Evolutionary conservation across 2,329 filamentous ascomycete genomes (phyloP).

Genomic region (Talaromyces sp.): DNA sequence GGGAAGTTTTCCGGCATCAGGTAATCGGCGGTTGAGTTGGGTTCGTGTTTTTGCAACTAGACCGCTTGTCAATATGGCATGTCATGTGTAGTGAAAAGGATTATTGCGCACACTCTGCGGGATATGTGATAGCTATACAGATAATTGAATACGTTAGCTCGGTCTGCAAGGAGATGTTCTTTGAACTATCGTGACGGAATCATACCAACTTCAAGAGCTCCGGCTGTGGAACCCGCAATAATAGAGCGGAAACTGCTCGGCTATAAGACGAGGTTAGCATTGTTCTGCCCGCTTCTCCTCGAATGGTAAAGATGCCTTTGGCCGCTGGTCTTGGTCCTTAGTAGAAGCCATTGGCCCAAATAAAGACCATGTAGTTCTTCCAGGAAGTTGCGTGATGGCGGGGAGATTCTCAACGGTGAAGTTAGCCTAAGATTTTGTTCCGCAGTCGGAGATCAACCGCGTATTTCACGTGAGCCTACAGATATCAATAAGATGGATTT

Average conservation of each 20-base stretch:
- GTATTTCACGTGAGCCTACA: too few species aligned
- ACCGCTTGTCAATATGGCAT: not conserved
- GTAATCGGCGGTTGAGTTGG: slow-evolving; percentile 81
- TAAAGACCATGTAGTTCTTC: not conserved
- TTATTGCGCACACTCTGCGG: slow-evolving; percentile 71
- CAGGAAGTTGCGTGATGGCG: not conserved
- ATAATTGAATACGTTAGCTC: slow-evolving; percentile 20
- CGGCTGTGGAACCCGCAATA: slow-evolving; percentile 86
- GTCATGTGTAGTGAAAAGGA: too few species aligned
- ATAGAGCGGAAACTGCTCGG: slow-evolving; percentile 84
- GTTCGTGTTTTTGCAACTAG: slow-evolving; percentile 88
- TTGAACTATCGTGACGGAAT: slow-evolving; percentile 18
- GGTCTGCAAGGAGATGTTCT: not conserved
- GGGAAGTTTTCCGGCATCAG: slow-evolving; percentile 78
- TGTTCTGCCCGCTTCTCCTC: not conserved
- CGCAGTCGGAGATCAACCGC: not conserved
- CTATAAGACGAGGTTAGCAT: slow-evolving; percentile 29
- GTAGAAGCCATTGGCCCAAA: slow-evolving; percentile 27
- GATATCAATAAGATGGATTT: too few species aligned
- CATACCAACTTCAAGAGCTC: slow-evolving; percentile 85
- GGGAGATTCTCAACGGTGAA: not conserved
- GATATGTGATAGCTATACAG: slow-evolving; percentile 73
- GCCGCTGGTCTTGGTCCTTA: slow-evolving; percentile 31
- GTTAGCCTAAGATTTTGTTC: slow-evolving; percentile 4
- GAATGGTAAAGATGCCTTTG: slow-evolving; percentile 28